A percentile compares a stretch with the other conserved stretches of the same genome.
Evolutionary conservation across 495 filamentous ascomycete genomes (phyloP).

Genomic region (Penicillium longicatenatum): DNA sequence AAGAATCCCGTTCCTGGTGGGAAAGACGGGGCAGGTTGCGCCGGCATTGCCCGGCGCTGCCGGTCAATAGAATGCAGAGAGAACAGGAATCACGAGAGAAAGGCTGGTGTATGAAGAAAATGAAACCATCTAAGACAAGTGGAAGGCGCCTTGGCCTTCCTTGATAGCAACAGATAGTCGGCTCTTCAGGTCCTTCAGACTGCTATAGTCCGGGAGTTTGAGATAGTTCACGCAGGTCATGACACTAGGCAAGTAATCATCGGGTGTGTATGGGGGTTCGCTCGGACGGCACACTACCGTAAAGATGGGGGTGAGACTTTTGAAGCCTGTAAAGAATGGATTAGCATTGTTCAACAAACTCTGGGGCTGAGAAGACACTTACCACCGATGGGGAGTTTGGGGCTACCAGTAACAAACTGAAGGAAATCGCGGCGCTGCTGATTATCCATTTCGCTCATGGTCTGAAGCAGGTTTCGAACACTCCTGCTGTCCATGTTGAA

Average conservation of each 20-base stretch:
- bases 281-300: slow-evolving; percentile 98
- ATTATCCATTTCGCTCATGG: slow-evolving; percentile 84
- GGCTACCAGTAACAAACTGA: slow-evolving; percentile 97
- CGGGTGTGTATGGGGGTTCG: slow-evolving; percentile 90
- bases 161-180: slow-evolving; percentile 83
- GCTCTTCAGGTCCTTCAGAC: slow-evolving; percentile 70
- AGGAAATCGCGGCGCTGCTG: slow-evolving; percentile 89
- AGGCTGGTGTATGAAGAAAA: slow-evolving; percentile 4
- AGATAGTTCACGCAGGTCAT: slow-evolving; percentile 99
- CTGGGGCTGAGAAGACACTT: slow-evolving; percentile 37
- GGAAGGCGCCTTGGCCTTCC: slow-evolving; percentile 99
- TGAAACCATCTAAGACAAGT: slow-evolving; percentile 67
- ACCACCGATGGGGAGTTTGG: slow-evolving; percentile 98
- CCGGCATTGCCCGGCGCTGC: slow-evolving; percentile 4
- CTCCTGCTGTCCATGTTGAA: slow-evolving; percentile 99
- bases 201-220: slow-evolving; percentile 95
- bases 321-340: slow-evolving; percentile 70
- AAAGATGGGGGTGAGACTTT: slow-evolving; percentile 94
- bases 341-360: too few relatives aligned
- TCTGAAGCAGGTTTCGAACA: slow-evolving; percentile 89
- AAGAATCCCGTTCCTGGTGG: slow-evolving; percentile 5
- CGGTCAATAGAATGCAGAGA: slow-evolving; percentile 1
- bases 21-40: slow-evolving; percentile 8
- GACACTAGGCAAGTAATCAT: slow-evolving; percentile 96
- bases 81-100: not conserved